Evolutionary conservation across 805 yeast genomes (phyloP).

Genomic region (Nadsonia fulvescens): DNA sequence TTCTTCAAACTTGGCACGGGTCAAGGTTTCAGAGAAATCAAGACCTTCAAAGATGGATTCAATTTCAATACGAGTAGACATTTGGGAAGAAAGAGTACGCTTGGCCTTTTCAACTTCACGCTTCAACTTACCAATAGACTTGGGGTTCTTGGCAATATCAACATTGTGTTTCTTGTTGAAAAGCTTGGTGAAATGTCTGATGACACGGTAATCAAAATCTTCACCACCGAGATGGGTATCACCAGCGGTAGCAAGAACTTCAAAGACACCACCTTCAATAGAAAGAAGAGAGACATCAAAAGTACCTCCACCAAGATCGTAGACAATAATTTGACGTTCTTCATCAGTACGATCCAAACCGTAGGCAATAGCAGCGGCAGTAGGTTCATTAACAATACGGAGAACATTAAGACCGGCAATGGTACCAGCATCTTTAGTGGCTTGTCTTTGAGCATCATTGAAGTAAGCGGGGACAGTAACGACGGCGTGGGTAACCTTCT

Average conservation of each 20-base stretch:
- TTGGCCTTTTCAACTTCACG: conserved; percentile 97
- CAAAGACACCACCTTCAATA: conserved; percentile 82
- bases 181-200: conserved; percentile 62
- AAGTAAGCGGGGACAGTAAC: conserved; percentile 89
- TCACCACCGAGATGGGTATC: conserved; percentile 97
- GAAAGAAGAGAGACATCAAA: conserved; percentile 80
- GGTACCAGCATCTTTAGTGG: conserved; percentile 84
- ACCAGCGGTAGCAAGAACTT: conserved; percentile 88
- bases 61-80: conserved; percentile 89
- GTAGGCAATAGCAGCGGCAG: conserved; percentile 96
- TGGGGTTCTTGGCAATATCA: conserved; percentile 63
- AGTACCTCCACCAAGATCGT: conserved; percentile 96
- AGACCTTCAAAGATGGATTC: conserved; percentile 89
- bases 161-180: conserved; percentile 86
- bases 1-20: conserved; percentile 97
- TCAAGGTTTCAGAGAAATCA: conserved; percentile 85
- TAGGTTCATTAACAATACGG: conserved; percentile 85
- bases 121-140: conserved; percentile 84
- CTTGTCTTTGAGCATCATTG: conserved; percentile 89
- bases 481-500: conserved; percentile 71
- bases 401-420: conserved; percentile 79
- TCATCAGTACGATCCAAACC: conserved; percentile 67
- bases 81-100: conserved; percentile 87
- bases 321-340: conserved; percentile 80
- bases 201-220: conserved; percentile 82